A percentile compares a stretch with the other conserved stretches of the same genome.
phyloP scores from a whole-genome alignment of 2,329 filamentous ascomycete genomes.

The Penicillium sp. region DNA sequence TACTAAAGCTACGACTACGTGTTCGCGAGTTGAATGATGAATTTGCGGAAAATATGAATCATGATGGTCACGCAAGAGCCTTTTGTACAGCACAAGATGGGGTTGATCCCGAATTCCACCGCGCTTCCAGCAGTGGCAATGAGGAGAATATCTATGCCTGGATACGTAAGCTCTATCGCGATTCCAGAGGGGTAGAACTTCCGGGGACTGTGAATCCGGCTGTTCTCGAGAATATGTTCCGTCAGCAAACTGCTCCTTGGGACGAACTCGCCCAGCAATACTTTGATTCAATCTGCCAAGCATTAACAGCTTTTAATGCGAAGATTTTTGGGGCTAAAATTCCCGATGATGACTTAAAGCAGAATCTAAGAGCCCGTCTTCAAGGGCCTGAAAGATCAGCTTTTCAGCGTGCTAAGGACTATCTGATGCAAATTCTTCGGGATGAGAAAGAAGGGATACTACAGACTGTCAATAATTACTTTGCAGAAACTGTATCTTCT shows the following conservation, averaged over 20 bases:
- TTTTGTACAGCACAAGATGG: slow-evolving; percentile 17
- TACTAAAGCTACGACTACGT: slow-evolving; percentile 26
- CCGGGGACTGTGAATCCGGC: slow-evolving; percentile 27
- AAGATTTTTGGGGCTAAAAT: not conserved
- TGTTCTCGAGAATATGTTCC: slow-evolving; percentile 26
- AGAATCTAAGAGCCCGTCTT: too few relatives aligned
- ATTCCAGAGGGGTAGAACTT: slow-evolving; percentile 27
- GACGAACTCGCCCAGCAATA: not conserved
- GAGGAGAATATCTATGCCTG: slow-evolving; percentile 22
- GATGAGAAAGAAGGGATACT: slow-evolving; percentile 54
- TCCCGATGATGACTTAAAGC: not conserved
- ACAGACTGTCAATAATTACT: slow-evolving; percentile 58
- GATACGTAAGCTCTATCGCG: slow-evolving; percentile 25
- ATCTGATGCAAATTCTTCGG: slow-evolving; percentile 34
- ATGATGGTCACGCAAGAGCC: slow-evolving; percentile 14
- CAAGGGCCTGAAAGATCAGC: not conserved
- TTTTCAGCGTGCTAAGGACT: not conserved
- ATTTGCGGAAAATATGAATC: slow-evolving; percentile 19
- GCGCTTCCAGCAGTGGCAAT: not conserved
- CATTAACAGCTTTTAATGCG: not conserved
- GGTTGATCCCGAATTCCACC: not conserved
- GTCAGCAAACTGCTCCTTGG: slow-evolving; percentile 25
- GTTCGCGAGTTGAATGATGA: slow-evolving; percentile 20
- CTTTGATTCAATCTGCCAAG: not conserved
- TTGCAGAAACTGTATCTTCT: slow-evolving; percentile 47